Percentiles rank a stretch among this genome's conserved stretches.
Evolutionary conservation across 1,139 yeast species (phyloP).

Genomic region (Lodderomyces oxycetoniae): DNA sequence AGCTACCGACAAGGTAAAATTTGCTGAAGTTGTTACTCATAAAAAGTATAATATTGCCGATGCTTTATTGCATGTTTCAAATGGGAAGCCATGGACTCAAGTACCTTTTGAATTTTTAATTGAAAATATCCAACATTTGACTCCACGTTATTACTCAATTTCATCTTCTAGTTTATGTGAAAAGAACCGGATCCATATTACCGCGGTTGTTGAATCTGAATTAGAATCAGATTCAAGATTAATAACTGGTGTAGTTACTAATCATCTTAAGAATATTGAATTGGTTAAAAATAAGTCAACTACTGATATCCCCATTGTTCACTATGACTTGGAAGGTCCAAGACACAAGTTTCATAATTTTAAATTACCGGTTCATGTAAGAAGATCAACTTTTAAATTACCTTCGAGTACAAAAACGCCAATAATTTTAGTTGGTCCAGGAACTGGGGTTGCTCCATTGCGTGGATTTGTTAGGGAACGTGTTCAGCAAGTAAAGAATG

Average conservation of each 20-base stretch:
- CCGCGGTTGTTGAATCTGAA: constrained; percentile 89
- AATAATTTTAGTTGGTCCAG: constrained; percentile 92
- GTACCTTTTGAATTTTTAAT: constrained; percentile 84
- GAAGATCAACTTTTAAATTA: constrained; percentile 91
- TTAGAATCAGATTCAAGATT: constrained; percentile 35
- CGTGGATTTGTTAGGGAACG: constrained; percentile 91
- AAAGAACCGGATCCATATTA: constrained; percentile 69
- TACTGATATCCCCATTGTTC: constrained; percentile 43
- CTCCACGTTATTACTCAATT: constrained; percentile 94
- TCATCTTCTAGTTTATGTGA: constrained; percentile 84
- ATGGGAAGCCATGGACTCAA: constrained; percentile 59
- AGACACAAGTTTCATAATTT: constrained; percentile 51
- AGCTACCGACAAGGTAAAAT: constrained; percentile 63
- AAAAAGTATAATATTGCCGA: constrained; percentile 73
- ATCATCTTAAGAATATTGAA: constrained; percentile 73
- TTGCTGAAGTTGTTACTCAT: constrained; percentile 59
- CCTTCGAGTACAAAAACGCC: constrained; percentile 87
- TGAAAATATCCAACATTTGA: constrained; percentile 76
- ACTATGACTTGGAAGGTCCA: constrained; percentile 79
- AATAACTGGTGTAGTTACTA: constrained; percentile 85
- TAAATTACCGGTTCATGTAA: constrained; percentile 84
- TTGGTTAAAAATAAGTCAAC: constrained; percentile 48
- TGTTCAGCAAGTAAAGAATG: constrained; percentile 39
- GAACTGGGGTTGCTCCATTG: constrained; percentile 98
- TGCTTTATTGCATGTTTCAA: constrained; percentile 58